Percentiles rank a stretch among this genome's conserved stretches.
Conservation (phyloP, 306 rosid species). For the Crataegus laevigata region DNA sequence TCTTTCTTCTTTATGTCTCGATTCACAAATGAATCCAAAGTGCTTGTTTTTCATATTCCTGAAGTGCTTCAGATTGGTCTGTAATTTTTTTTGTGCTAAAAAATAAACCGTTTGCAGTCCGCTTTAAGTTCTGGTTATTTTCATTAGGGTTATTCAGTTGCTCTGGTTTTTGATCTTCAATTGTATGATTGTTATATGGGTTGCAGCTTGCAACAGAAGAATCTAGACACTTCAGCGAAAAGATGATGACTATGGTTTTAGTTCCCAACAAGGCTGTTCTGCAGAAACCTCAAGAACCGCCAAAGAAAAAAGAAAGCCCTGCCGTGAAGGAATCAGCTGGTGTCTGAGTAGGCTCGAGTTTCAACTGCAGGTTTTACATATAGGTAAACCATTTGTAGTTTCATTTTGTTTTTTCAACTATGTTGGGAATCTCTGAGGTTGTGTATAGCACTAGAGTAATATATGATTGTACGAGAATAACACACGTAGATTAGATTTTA, state of each 20-base stretch:
- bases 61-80: neutral
- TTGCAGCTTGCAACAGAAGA: constrained; percentile 90
- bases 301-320: constrained; percentile 53
- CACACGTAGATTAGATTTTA: constrained; percentile 15
- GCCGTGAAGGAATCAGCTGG: constrained; percentile 58
- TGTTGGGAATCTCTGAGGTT: constrained; percentile 23
- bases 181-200: constrained; percentile 13
- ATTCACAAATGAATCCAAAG: neutral
- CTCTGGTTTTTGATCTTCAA: neutral
- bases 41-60: neutral
- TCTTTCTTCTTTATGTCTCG: neutral
- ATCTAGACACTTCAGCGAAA: constrained; percentile 74
- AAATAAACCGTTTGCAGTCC: neutral
- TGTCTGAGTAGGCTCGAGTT: constrained; percentile 32
- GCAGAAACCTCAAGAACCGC: constrained; percentile 69
- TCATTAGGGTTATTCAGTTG: neutral
- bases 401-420: constrained; percentile 24
- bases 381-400: constrained; percentile 25
- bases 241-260: constrained; percentile 59
- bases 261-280: constrained; percentile 71
- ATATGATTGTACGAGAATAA: constrained; percentile 24
- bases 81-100: neutral
- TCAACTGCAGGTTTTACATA: constrained; percentile 17
- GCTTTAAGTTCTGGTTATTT: neutral
- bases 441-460: constrained; percentile 41